A percentile compares a stretch with the other conserved stretches of the same genome.
Conservation (phyloP, 305 asterid genomes). For the Plantago coronopus region DNA sequence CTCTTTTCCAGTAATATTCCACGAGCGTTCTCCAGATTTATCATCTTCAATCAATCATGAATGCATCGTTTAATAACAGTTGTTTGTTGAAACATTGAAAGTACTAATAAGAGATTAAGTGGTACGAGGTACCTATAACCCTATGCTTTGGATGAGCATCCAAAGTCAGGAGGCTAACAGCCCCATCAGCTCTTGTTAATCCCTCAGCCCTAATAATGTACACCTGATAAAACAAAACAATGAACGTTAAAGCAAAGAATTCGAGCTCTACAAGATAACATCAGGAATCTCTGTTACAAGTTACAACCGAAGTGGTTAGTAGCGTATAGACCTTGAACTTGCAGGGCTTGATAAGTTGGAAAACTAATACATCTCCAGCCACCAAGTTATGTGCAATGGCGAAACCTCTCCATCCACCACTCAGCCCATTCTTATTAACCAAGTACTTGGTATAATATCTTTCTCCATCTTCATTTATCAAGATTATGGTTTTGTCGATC, state of each 20-base stretch:
- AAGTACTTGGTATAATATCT: slow-evolving; percentile 37
- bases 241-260: not conserved
- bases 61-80: not conserved
- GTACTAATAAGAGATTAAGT: not conserved
- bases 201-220: slow-evolving; percentile 36
- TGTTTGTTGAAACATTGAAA: not conserved
- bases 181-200: slow-evolving; percentile 40
- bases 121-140: slow-evolving; percentile 27
- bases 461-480: slow-evolving; percentile 40
- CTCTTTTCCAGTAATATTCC: not conserved
- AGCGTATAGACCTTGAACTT: slow-evolving; percentile 40
- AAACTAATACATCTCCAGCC: slow-evolving; percentile 46
- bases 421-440: slow-evolving; percentile 34
- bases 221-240: slow-evolving; percentile 34
- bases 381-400: slow-evolving; percentile 31
- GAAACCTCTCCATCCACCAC: slow-evolving; percentile 69
- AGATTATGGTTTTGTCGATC: slow-evolving; percentile 29
- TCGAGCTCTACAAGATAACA: no score
- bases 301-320: no score
- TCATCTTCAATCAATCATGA: not conserved
- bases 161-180: slow-evolving; percentile 33
- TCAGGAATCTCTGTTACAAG: no score
- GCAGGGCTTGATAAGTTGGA: slow-evolving; percentile 34
- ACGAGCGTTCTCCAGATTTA: not conserved
- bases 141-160: slow-evolving; percentile 23